Evolutionary conservation across 2,329 filamentous ascomycete species (phyloP), one percentile per base, ranked within the genome.

Genomic region (Botryotinia calthae): DNA sequence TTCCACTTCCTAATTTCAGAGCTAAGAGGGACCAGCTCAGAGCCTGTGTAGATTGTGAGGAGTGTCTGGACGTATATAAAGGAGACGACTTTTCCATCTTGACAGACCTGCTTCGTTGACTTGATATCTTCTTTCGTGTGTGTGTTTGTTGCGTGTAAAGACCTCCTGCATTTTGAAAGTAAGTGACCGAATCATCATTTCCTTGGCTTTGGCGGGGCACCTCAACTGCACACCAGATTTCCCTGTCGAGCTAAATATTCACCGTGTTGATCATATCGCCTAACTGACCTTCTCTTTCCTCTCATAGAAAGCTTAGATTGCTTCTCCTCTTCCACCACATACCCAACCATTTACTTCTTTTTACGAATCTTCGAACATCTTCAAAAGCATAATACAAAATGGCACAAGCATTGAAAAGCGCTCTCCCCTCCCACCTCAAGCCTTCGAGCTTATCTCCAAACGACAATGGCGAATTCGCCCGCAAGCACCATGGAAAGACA

Each of bases 341-440:
- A 37, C 44, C 31, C 59, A 64, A 40, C 54, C 42, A 20, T 71
- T 64, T 28, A 71, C 68, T 64, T 54, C 44, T 16, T 40, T 25
- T 51, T 64, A 34, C 71, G 25, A 54, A 70, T 40, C 42, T 40
- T 72, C 65, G 42, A 63, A 70, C 37, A 62, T 12, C 34, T 37
- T 51, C 34, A 42, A 54, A 56, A 63, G n/a, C 64, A 56, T 31
- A 73, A 67, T 37, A 59, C 70, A 77, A 51, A 59, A 95, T 95
- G 92, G 90, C 92, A 76, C 87, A 89, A 80, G 85, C 86, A 78
- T 85, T 90, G 79, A 94, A 89, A 86, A 90, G 89, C 84, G 92
- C 93, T 76, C 86, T 98, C 79, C 94, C 95, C 76, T 87, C 92
- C 61, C 95, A 97, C 87, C 88, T 98, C 80, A 95, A 94, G 74